Base-by-base conservation (phyloP, 192 early-diverging fungal species). In the Thamnidium elegans region DNA sequence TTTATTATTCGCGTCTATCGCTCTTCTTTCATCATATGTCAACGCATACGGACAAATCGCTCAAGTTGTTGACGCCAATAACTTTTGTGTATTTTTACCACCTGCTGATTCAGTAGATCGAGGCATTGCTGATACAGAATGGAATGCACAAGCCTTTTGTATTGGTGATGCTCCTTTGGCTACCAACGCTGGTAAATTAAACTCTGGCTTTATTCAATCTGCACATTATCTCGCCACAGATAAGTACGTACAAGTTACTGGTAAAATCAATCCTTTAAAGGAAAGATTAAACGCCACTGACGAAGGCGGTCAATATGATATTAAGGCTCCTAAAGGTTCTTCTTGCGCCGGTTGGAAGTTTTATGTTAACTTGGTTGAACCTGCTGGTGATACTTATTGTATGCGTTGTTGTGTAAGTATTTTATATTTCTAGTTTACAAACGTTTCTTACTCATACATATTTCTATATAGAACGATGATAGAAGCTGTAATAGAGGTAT, bases 291-390 rank as follows among this genome's bases (percentile, higher is more conserved):
- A 55, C 19, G 10, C 62, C 0, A 66, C 19, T 6, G 82, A 84
- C 31, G 60, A 69, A 7, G 82, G 82, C 48, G 82, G 82, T 30
- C 82, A 84, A 62, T 78, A 71, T 31, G 82, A 84, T 60, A 56
- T 74, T 30, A 63, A 56, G 14, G 76, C 80, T 14, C 80, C 80
- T 31, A 56, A 42, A 15, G 74, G 74, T 6, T 74, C 78, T 43
- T 39, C 65, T 10, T 82, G 81, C 58, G 69, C 75, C 45, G 74
- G 72, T 2, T 82, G 72, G 62, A 61, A 70, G 8, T 72, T 78
- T 59, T 84, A 73, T 66, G 83, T 84, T 17, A 76, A 82, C 56
- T 69, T 84, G 51, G 55, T 84, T 47, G 83, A 84, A 62, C 83
- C 83, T 61, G 58, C 75, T 23, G 34, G n/a, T 9, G 46, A 77